Percentiles rank a stretch among this genome's conserved stretches.
Conservation (phyloP, 306 rosid genomes). For the Spatholobus suberectus region DNA sequence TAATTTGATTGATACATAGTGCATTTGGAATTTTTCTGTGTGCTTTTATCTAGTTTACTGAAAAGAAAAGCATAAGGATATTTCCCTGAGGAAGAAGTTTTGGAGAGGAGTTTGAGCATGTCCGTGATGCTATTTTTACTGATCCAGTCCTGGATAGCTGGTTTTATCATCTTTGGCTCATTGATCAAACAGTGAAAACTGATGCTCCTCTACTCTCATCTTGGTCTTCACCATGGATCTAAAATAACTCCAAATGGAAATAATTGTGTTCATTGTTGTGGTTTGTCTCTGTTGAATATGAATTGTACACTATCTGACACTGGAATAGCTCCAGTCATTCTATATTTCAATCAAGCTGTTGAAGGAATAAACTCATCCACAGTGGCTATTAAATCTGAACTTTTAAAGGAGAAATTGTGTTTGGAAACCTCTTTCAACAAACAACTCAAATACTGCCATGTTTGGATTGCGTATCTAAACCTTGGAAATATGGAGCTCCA, state of each 20-base stretch:
- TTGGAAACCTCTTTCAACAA: constrained; percentile 65
- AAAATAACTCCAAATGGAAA: constrained; percentile 35
- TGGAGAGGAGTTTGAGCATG: constrained; percentile 61
- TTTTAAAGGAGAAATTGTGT: constrained; percentile 42
- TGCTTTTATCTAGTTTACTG: no score
- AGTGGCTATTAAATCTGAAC: constrained; percentile 55
- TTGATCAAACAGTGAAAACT: constrained; percentile 61
- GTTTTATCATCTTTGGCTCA: constrained; percentile 86
- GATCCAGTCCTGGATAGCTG: constrained; percentile 57
- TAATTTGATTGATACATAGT: no score
- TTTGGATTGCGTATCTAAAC: constrained; percentile 24
- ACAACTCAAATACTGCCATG: constrained; percentile 43
- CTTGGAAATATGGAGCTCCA: constrained; percentile 48
- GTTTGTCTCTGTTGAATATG: constrained; percentile 41
- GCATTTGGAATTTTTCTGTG: no score
- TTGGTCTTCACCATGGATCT: no score
- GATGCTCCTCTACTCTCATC: no score
- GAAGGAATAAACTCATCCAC: constrained; percentile 71
- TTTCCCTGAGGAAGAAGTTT: constrained; percentile 51
- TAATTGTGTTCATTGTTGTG: constrained; percentile 33
- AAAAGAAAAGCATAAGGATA: no score
- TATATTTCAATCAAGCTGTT: constrained; percentile 70
- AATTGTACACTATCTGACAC: constrained; percentile 26
- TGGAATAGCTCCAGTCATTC: constrained; percentile 56
- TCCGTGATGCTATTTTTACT: constrained; percentile 71